Base-by-base conservation (phyloP, 495 filamentous ascomycete species). In the Amphirosellinia nigrospora region DNA sequence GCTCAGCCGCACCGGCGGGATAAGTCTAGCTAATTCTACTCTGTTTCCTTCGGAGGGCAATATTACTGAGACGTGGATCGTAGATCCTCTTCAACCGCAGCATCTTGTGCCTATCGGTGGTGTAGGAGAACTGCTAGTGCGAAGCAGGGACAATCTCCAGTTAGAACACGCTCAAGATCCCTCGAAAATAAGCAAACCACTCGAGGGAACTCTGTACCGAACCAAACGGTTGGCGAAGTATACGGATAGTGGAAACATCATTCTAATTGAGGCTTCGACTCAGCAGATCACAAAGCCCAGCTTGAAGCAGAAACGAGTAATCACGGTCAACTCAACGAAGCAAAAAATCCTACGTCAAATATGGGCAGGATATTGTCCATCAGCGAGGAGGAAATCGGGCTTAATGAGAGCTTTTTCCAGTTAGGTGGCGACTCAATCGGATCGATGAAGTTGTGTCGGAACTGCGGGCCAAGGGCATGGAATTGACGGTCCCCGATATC, bases 341-440 rank as follows among this genome's bases (percentile, higher is more conserved):
- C 81, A 83, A 46, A 78, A 79, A 72, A 74, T 72, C 6, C 70
- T 83, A 28, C 76, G 74, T 16, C 62, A 73, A 45, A 74, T 77
- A 43, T 83, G 81, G 81, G 71, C 41, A 72, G 73, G 13, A 76
- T 82, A 1, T 68, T 83, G n/a, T 71, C 62, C 3, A 71, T 82
- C 16, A 68, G 72, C 10, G 80, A 82, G 32, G 74, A 79, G 1
- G 71, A 73, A 6, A 86, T 91, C 43, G 80, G 82, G 11, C 70
- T 87, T 36, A 78, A 86, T 28, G 84, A 89, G 70, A 87, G 84
- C 70, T 92, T 93, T 75, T 82, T 92, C 71, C 82, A 80, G 28
- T 80, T 91, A 10, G 90, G 90, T 16, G 90, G 90, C 46, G 90
- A 93, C 70, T 92, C 90, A 1, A 90, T 93, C 58, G 85, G 86